phyloP scores from a whole-genome alignment of 2,329 filamentous ascomycete species.

The Corinectria fuckeliana region DNA sequence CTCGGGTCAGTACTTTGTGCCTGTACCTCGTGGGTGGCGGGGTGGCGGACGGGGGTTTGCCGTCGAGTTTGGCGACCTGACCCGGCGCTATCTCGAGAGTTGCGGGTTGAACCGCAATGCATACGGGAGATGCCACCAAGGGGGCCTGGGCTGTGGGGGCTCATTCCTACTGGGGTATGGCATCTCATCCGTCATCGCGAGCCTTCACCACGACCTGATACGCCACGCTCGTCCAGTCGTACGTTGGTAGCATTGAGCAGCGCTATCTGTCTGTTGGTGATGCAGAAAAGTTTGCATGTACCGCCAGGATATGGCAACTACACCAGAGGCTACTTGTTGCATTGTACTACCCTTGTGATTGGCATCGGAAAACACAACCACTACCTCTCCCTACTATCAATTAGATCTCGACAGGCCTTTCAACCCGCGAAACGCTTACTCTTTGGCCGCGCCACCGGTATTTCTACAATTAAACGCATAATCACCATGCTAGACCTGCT shows the following conservation, averaged over 20 bases:
- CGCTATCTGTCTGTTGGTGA: neutral
- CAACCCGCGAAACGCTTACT: neutral
- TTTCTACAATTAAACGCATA: neutral
- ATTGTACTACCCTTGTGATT: neutral
- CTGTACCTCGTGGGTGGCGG: constrained; percentile 29
- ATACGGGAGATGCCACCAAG: constrained; percentile 38
- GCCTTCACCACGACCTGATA: neutral
- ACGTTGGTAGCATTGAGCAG: neutral
- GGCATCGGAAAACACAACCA: neutral
- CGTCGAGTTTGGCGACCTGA: constrained; percentile 32
- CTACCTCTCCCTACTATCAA: neutral
- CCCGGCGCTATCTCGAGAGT: constrained; percentile 41
- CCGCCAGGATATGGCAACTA: neutral
- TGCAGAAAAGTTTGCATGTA: neutral
- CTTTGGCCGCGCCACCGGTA: neutral
- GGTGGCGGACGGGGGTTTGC: constrained; percentile 26
- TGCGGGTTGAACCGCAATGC: constrained; percentile 45
- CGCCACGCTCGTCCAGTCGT: neutral
- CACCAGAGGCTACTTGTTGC: neutral
- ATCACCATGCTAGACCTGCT: neutral
- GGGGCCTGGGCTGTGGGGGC: constrained; percentile 28
- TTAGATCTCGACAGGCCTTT: neutral
- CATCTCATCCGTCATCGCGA: constrained; percentile 6
- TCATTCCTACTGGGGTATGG: constrained; percentile 1
- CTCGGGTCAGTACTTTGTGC: constrained; percentile 13